Base-by-base conservation (phyloP, 2,329 filamentous ascomycete species). In the Beauveria varroae region DNA sequence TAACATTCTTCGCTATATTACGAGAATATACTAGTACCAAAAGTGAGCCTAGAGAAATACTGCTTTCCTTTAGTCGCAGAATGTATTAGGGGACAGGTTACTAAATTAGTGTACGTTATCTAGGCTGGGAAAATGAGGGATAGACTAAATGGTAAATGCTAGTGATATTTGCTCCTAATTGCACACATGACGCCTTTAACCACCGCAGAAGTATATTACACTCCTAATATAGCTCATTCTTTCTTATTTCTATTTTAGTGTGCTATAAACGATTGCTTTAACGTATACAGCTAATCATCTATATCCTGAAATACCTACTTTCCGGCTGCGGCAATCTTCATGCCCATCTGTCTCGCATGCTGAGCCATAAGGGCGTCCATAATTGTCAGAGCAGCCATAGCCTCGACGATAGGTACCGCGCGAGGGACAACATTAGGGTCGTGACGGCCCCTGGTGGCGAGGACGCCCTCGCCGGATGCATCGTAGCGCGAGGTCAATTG, bases 371-470 rank as follows among this genome's bases (percentile, higher is more conserved):
- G 78, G 3, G 91, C 88, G 75, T 98, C 93, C 75, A 96, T 92
- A 62, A 97, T 79, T 5, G 91, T 89, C 63, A 98, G 76, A 1
- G 92, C 86, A 2, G 93, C 89, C 93, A 98, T 98, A 44, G 88
- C 86, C 80, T 98, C 93, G 4, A 95, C 90, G 62, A 95, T 93
- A 10, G 90, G 90, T 20, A 58, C 56, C 2, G 56, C 56, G 46
- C 93, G 82, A 5, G 91, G 91, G 50, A 96, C 91, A 22, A 98
- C 93, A 70, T 91, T 96, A 3, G 95, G 93, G 72, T 98, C 93
- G 74, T 98, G 93, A 63, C 95, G 82, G 24, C 95, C 95, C 83
- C 97, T 98, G 57, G 93, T 92, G 64, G 92, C 90, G 43, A 98
- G 79, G 4, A 90, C 78, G 55, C 95, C 95, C 65, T 89, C 85